Base-by-base conservation (phyloP, 2,329 filamentous ascomycete genomes). In the Ilyonectria mors-panacis region DNA sequence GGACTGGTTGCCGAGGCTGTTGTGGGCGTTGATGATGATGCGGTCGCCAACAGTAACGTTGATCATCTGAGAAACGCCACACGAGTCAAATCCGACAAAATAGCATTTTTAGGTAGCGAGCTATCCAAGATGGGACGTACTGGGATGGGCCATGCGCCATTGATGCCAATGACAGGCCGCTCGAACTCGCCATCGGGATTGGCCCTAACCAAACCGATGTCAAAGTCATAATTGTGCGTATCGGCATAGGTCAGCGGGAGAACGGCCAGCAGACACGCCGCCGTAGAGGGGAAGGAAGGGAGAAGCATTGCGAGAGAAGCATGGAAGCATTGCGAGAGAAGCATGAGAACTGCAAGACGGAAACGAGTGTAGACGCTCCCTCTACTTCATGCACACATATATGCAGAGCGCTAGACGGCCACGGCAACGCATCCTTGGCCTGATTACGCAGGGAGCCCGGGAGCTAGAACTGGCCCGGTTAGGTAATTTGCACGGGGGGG, bases 81-180 rank as follows among this genome's bases (percentile, higher is more conserved):
- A 17, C 19, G 3, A 42, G 39, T 42, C 4, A n/a, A 42, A n/a
- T 8, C n/a, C 0, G 15, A 8, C 1, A 17, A 17, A 42, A n/a
- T 42, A 17, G 30, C 12, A 12, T 33, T 42, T n/a, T 42, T 6
- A 42, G 15, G 15, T 42, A 42, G 39, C n/a, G 39, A 8, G 39
- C 15, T 19, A 33, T 33, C 30, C 37, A n/a, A 39, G 13, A 17
- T 15, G 15, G 37, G 37, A 39, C 37, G 7, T 42, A 42, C 39
- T 1, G 94, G 93, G 59, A 92, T 86, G 1, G 93, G 93, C 91
- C 93, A 94, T 81, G 91, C 79, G 6, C 88, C 88, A 74, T 96
- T 95, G 81, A 95, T 92, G 56, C 92, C 92, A 77, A 95, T 93
- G 6, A 88, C 88, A 23, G 89, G 86, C 48, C 93, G 86, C 28